Conservation (phyloP, 169 alveolate species). For the Cryptosporidium baileyi region DNA sequence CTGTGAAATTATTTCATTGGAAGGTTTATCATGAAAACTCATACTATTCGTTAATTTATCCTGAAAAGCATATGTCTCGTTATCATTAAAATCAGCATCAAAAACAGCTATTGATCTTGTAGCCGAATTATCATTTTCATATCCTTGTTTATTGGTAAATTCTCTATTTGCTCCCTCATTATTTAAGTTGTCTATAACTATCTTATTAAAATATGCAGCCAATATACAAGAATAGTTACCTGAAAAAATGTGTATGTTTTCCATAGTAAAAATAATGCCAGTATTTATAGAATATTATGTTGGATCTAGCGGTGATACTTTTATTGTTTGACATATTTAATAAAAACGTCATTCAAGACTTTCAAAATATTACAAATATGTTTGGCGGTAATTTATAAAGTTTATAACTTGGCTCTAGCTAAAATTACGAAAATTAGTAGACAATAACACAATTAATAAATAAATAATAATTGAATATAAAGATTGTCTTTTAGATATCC, state of each 20-base stretch:
- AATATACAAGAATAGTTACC: not conserved
- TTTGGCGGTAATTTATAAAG: constrained; percentile 44
- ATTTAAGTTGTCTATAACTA: not conserved
- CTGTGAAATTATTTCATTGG: too few species aligned
- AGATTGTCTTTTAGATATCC: not conserved
- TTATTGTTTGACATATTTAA: too few species aligned
- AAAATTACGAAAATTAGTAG: not conserved
- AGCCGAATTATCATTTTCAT: not conserved
- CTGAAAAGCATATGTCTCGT: too few species aligned
- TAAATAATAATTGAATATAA: not conserved
- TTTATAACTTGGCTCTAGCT: constrained; percentile 51
- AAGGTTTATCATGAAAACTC: too few species aligned
- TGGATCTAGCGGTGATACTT: not conserved
- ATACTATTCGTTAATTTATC: too few species aligned
- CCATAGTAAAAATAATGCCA: not conserved
- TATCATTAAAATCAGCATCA: not conserved
- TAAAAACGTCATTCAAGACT: constrained; percentile 5
- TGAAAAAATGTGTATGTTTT: constrained; percentile 8
- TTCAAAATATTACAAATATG: not conserved
- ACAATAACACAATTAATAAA: not conserved
- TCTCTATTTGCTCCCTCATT: not conserved
- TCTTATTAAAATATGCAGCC: constrained; percentile 2
- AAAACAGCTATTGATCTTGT: not conserved
- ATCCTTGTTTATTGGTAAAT: not conserved
- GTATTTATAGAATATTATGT: not conserved